Conservation (phyloP, 2,329 filamentous ascomycete genomes). For the Fusarium pilosicola region DNA sequence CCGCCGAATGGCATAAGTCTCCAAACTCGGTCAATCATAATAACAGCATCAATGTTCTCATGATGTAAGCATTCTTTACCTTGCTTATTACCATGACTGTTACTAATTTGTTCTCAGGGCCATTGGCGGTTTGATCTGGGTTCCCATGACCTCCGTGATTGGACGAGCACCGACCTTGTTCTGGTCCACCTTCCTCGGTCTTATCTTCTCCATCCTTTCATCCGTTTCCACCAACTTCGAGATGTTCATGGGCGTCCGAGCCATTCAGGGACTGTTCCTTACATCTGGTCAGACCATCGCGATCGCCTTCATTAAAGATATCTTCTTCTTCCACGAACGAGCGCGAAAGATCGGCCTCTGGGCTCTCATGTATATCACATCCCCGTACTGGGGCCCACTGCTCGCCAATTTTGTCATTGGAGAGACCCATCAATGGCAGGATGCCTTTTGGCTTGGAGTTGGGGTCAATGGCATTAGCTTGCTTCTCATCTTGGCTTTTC, state of each 20-base stretch:
- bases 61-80: not conserved
- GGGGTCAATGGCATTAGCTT: slow-evolving; percentile 52
- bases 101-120: slow-evolving; percentile 2
- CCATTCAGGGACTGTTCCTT: slow-evolving; percentile 54
- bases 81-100: not conserved
- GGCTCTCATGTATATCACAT: slow-evolving; percentile 54
- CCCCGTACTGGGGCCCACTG: slow-evolving; percentile 58
- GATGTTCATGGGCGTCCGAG: slow-evolving; percentile 23
- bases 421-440: slow-evolving; percentile 54
- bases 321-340: slow-evolving; percentile 69
- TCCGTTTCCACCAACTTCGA: slow-evolving; percentile 16
- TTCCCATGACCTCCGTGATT: slow-evolving; percentile 31
- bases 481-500: slow-evolving; percentile 52
- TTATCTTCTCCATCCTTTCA: slow-evolving; percentile 24
- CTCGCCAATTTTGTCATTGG: slow-evolving; percentile 61
- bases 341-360: slow-evolving; percentile 61
- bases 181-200: slow-evolving; percentile 29
- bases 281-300: slow-evolving; percentile 57
- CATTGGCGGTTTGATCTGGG: slow-evolving; percentile 30
- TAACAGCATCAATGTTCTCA: slow-evolving; percentile 35
- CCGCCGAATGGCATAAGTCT: slow-evolving; percentile 22
- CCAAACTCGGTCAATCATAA: slow-evolving; percentile 17
- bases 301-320: slow-evolving; percentile 65
- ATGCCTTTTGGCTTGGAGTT: slow-evolving; percentile 60
- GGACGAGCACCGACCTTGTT: slow-evolving; percentile 34